Evolutionary conservation across 495 filamentous ascomycete genomes (phyloP), one percentile per base, ranked within the genome.

Genomic region (Pyrenula aspistea): DNA sequence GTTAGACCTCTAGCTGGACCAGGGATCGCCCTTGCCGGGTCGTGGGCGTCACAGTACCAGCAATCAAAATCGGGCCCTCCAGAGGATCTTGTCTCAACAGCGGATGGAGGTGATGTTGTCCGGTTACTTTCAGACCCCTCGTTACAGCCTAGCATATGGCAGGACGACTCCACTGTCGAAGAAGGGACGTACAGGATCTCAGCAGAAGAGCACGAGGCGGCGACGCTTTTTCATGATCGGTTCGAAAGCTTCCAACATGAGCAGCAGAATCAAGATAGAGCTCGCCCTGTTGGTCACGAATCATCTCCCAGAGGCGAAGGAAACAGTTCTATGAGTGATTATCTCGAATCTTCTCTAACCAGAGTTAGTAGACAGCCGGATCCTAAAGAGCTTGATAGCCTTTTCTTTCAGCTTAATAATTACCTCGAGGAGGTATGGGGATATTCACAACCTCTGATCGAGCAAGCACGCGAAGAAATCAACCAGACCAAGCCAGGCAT

Each of bases 351-450:
- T 8, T 4, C 31, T 8, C 15, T 42, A 15, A 15, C 31, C 15
- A 15, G 8, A 4, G 15, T 15, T 42, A 15, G 15, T 42, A 15
- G 31, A 8, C 31, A 42, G 31, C 4, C 4, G 15, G 31, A 42
- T 42, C 4, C 15, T 4, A 42, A 42, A 42, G 31, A 42, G 15
- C 15, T 42, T 8, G 31, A 42, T 42, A 42, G 8, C 22, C 20
- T 52, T 19, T 52, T 52, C 19, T 20, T 10, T 24, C 8, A 52
- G 4, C n/a, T 52, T 52, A 4, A 52, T 21, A 8, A 52, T 20
- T 82, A 82, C 55, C 69, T 72, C 8, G 77, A 83, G 59, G 77
- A 82, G 54, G 77, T 84, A 21, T 84, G 81, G 81, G 81, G 81
- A 53, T 75, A 77, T 51, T 60, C 81, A 23, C 58, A 68, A 23